Conservation (phyloP, 2,329 filamentous ascomycete species). For the Tympanopsis confertula region DNA sequence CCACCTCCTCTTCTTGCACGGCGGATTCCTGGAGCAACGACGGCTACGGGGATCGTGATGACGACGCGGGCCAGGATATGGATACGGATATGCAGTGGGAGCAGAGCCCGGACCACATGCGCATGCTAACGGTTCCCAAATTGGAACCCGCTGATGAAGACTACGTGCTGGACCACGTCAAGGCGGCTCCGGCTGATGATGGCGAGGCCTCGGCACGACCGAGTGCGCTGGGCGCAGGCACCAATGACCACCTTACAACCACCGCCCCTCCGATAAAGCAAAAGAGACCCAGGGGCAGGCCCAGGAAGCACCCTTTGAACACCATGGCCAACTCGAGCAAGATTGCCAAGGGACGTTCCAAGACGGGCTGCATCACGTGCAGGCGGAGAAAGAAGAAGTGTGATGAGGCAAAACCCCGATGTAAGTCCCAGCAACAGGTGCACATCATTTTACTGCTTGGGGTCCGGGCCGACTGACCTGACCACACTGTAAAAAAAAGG, state of each 20-base stretch:
- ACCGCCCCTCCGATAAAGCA: slow-evolving; percentile 19
- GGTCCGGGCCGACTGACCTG: background rate
- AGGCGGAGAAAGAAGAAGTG: slow-evolving; percentile 63
- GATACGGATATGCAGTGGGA: slow-evolving; percentile 35
- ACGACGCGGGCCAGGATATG: slow-evolving; percentile 10
- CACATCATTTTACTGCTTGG: background rate
- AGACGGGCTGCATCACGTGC: slow-evolving; percentile 59
- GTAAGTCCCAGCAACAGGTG: slow-evolving; percentile 30
- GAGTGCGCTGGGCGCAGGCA: slow-evolving; percentile 14
- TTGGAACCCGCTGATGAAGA: slow-evolving; percentile 42
- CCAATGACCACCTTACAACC: slow-evolving; percentile 16
- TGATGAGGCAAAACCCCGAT: slow-evolving; percentile 56
- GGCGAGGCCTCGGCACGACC: slow-evolving; percentile 4
- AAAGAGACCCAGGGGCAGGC: slow-evolving; percentile 66
- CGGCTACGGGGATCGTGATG: background rate
- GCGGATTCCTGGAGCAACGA: slow-evolving; percentile 29
- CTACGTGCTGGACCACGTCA: slow-evolving; percentile 38
- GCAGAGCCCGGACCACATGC: slow-evolving; percentile 26
- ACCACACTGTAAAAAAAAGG: slow-evolving; percentile 32
- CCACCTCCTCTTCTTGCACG: slow-evolving; percentile 26
- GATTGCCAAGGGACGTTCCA: slow-evolving; percentile 64
- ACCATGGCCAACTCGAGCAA: slow-evolving; percentile 50
- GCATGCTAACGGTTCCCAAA: slow-evolving; percentile 35
- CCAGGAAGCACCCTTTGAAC: slow-evolving; percentile 66
- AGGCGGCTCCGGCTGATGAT: slow-evolving; percentile 10